A percentile compares a stretch with the other conserved stretches of the same genome.
Conservation (phyloP, 2,329 filamentous ascomycete genomes). For the Cadophora malorum region DNA sequence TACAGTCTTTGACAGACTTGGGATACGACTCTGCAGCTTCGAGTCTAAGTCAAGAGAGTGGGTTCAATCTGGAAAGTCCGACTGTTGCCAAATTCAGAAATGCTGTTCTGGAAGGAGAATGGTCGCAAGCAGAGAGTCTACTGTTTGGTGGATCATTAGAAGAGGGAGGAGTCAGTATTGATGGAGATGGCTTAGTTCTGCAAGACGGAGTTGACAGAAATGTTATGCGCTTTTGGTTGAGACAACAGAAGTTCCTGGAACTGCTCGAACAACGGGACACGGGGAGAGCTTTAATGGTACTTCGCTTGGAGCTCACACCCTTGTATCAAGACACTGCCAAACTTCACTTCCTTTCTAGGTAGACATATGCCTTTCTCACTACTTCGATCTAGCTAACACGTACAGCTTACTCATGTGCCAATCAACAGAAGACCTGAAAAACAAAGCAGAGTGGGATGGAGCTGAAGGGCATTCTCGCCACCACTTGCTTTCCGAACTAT, state of each 20-base stretch:
- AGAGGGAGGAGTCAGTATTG: slow-evolving; percentile 52
- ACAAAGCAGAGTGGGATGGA: slow-evolving; percentile 84
- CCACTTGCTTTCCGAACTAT: slow-evolving; percentile 78
- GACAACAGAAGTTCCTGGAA: slow-evolving; percentile 95
- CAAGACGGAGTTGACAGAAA: slow-evolving; percentile 76
- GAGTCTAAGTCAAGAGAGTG: slow-evolving; percentile 79
- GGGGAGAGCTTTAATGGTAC: slow-evolving; percentile 76
- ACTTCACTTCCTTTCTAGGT: slow-evolving; percentile 82
- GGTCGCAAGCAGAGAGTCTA: slow-evolving; percentile 84
- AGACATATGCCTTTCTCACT: slow-evolving; percentile 35
- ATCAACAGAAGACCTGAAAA: slow-evolving; percentile 75
- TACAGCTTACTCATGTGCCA: slow-evolving; percentile 85
- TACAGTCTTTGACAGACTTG: slow-evolving; percentile 88
- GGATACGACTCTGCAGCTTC: slow-evolving; percentile 82
- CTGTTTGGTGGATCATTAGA: slow-evolving; percentile 63
- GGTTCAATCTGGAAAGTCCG: slow-evolving; percentile 83
- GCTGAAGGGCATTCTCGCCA: slow-evolving; percentile 77
- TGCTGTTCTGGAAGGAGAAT: slow-evolving; percentile 80
- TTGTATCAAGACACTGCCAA: slow-evolving; percentile 79
- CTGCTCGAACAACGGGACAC: slow-evolving; percentile 80
- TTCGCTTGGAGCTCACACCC: slow-evolving; percentile 87
- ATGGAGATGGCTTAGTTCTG: slow-evolving; percentile 70
- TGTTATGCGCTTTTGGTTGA: slow-evolving; percentile 84
- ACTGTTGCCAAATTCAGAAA: slow-evolving; percentile 85
- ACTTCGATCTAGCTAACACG: slow-evolving; percentile 17